These are phyloP conservation scores for Irpex sp. DNA, from an alignment of 1,284 basidiomycete species.

Conservation along the genomic window DNA sequence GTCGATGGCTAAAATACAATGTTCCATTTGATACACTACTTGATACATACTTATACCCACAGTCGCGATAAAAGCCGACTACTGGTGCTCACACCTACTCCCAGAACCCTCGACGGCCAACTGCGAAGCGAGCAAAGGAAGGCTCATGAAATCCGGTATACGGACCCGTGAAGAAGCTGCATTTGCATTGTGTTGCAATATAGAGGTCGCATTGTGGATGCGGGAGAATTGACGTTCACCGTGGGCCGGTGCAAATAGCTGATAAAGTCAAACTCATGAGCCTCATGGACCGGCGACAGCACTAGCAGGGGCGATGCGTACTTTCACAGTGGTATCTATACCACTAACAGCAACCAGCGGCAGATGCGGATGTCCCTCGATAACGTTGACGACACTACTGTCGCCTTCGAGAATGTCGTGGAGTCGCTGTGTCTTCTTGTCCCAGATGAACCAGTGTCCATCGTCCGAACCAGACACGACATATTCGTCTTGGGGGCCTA, in stretches of 20 bases:
- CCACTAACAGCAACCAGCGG: constrained; percentile 86
- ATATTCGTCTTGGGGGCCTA: constrained; percentile 75
- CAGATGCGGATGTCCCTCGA: constrained; percentile 79
- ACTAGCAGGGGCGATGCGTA: constrained; percentile 24
- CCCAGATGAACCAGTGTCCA: constrained; percentile 84
- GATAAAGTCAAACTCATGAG: neutral
- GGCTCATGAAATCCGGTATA: constrained; percentile 31
- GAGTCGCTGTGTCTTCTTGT: constrained; percentile 61
- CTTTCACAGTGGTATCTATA: constrained; percentile 88
- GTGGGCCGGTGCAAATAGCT: constrained; percentile 71
- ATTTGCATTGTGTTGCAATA: constrained; percentile 50
- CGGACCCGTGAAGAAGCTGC: constrained; percentile 28
- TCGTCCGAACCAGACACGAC: constrained; percentile 90
- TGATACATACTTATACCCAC: neutral
- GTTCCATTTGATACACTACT: neutral
- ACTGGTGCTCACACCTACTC: neutral
- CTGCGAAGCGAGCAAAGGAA: constrained; percentile 27
- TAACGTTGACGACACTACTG: constrained; percentile 77
- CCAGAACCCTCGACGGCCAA: neutral
- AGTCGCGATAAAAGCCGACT: neutral
- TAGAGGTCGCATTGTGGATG: constrained; percentile 45
- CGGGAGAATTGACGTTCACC: constrained; percentile 48
- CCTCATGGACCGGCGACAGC: neutral
- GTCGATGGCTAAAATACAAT: neutral
- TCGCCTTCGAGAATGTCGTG: constrained; percentile 86